Evolutionary conservation across 23 red algal genomes (phyloP).

Genomic region (Pyropia haitanensis): DNA sequence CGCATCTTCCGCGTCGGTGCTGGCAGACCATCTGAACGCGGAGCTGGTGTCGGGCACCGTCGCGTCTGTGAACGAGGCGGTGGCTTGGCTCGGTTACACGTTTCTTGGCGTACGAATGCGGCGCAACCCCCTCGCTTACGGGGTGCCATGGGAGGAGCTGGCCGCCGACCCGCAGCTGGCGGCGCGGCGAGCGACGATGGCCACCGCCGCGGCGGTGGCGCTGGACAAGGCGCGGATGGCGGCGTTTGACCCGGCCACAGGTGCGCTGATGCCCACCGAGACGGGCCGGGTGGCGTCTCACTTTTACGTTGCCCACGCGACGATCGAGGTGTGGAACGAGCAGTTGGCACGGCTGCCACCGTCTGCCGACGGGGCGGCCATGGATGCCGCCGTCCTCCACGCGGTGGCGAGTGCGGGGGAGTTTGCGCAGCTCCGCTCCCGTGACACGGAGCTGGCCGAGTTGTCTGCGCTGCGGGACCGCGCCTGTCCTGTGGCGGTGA

Average conservation of each 20-base stretch:
- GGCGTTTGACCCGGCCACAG: constrained; percentile 37
- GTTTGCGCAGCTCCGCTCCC: constrained; percentile 71
- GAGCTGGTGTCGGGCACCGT: constrained; percentile 89
- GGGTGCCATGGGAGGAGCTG: constrained; percentile 73
- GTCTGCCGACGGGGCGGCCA: constrained; percentile 26
- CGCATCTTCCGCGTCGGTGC: constrained; percentile 40
- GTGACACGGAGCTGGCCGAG: constrained; percentile 73
- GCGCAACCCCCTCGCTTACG: constrained; percentile 84
- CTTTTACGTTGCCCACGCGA: constrained; percentile 86
- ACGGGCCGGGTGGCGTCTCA: constrained; percentile 65
- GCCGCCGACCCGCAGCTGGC: constrained; percentile 37
- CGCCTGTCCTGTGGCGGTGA: constrained; percentile 54
- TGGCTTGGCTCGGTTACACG: constrained; percentile 79
- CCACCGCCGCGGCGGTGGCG: constrained; percentile 51
- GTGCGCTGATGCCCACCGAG: constrained; percentile 57
- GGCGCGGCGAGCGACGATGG: constrained; percentile 42
- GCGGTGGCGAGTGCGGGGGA: constrained; percentile 56
- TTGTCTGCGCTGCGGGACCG: constrained; percentile 44
- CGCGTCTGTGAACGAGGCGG: constrained; percentile 63
- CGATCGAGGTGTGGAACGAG: constrained; percentile 76
- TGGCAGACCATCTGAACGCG: constrained; percentile 93
- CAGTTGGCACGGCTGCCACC: constrained; percentile 21
- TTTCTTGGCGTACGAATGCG: constrained; percentile 80
- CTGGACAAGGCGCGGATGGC: constrained; percentile 79
- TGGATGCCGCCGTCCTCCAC: constrained; percentile 47